phyloP scores from a whole-genome alignment of 306 rosid genomes.

The Dryas octopetala region DNA sequence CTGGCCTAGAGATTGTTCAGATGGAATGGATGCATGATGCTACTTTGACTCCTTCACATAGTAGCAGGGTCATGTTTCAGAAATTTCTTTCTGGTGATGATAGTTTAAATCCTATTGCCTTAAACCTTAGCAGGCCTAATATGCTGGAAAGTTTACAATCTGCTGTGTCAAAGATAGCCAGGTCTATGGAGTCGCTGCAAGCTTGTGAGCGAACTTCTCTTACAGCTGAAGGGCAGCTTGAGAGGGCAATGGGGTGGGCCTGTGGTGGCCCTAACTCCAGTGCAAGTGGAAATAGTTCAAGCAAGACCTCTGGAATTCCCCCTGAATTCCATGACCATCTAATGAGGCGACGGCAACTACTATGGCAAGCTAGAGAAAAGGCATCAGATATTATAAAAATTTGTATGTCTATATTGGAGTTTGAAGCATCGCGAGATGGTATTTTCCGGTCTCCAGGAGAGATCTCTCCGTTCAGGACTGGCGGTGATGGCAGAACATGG shows the following conservation, averaged over 20 bases:
- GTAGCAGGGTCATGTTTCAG: constrained; percentile 57
- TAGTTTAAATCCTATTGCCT: constrained; percentile 55
- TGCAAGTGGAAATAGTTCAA: constrained; percentile 52
- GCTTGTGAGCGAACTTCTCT: constrained; percentile 74
- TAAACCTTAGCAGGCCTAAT: constrained; percentile 66
- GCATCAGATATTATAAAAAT: constrained; percentile 70
- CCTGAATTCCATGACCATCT: constrained; percentile 85
- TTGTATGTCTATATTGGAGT: constrained; percentile 73
- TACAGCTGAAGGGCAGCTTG: constrained; percentile 89
- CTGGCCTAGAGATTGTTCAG: constrained; percentile 80
- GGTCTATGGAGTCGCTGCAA: constrained; percentile 71
- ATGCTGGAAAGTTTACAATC: constrained; percentile 71
- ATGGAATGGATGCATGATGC: constrained; percentile 89
- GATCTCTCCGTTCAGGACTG: constrained; percentile 52
- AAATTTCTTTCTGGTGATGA: constrained; percentile 65
- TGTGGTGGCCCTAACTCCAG: constrained; percentile 81
- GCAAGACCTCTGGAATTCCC: constrained; percentile 84
- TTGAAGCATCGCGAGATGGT: constrained; percentile 93
- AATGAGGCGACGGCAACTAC: constrained; percentile 62
- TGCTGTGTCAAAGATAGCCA: constrained; percentile 73
- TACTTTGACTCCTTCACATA: constrained; percentile 60
- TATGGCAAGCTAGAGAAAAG: constrained; percentile 81
- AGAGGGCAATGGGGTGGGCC: constrained; percentile 99
- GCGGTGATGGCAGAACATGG: constrained; percentile 75
- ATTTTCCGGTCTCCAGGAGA: constrained; percentile 63